These are phyloP conservation scores for Amborella trichopoda DNA, from an alignment of 164 flowering plant species.

Conservation along the genomic window DNA sequence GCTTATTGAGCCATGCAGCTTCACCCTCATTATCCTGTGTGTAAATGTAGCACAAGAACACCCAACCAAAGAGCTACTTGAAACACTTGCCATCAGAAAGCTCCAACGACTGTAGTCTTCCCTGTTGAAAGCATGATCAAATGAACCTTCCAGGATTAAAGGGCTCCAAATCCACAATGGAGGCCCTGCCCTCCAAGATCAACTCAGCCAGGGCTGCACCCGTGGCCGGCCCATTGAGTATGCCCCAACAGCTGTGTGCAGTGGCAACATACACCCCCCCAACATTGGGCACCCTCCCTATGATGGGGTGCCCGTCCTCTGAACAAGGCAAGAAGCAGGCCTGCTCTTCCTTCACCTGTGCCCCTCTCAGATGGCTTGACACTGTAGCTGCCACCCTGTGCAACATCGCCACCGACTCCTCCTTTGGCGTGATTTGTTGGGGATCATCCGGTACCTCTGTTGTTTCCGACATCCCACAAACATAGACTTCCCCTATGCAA, in stretches of 20 bases:
- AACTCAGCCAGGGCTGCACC: constrained; percentile 91
- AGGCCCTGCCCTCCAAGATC: constrained; percentile 58
- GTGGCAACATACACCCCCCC: constrained; percentile 87
- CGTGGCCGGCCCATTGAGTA: constrained; percentile 83
- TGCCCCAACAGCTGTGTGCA: constrained; percentile 97
- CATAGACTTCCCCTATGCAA: constrained; percentile 80
- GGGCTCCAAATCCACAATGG: constrained; percentile 51
- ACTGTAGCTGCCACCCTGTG: constrained; percentile 60
- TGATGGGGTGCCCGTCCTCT: constrained; percentile 56
- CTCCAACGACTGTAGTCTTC: too few relatives aligned
- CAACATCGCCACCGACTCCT: constrained; percentile 53
- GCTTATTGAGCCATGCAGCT: too few relatives aligned
- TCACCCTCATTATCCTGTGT: too few relatives aligned
- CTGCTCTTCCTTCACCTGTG: constrained; percentile 64
- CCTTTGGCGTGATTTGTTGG: constrained; percentile 35
- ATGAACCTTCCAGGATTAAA: constrained; percentile 79
- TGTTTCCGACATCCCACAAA: constrained; percentile 68
- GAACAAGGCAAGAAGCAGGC: constrained; percentile 87
- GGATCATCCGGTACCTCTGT: constrained; percentile 83
- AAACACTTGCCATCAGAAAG: too few relatives aligned
- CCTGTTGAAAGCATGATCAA: too few relatives aligned
- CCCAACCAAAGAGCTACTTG: too few relatives aligned
- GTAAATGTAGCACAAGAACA: too few relatives aligned
- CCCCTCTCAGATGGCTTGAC: constrained; percentile 60
- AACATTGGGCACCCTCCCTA: constrained; percentile 66